Evolutionary conservation across 2,329 filamentous ascomycete genomes (phyloP), one percentile per base, ranked within the genome.

Genomic region (Cercospora zeae-maydis): DNA sequence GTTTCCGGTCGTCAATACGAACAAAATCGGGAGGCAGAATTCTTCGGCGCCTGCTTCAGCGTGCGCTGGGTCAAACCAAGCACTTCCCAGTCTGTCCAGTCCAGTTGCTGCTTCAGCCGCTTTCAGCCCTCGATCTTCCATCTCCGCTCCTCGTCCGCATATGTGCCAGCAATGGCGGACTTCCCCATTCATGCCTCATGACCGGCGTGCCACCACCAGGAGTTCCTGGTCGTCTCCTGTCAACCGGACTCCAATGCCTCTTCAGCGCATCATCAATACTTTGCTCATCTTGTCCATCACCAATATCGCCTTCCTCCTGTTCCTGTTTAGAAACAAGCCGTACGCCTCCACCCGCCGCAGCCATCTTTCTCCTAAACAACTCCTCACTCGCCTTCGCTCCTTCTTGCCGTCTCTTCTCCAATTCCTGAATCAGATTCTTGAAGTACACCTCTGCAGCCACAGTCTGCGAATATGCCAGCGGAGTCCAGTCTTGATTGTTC

Each of bases 371-470:
- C 63, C 69, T 67, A 55, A 73, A 69, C 42, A 70, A 54, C 62
- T 74, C 72, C 62, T 72, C 71, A 39, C 67, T 69, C 49, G 73
- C 70, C 56, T 74, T 71, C 63, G 72, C 71, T 11, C 36, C 79
- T 63, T 80, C 79, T 0, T 78, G 76, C 66, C 83, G 84, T 69
- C 85, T 80, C 74, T 86, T 85, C 73, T 89, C 88, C 16, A 87
- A 84, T 70, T 95, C 91, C 0, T 82, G 82, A 4, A 95, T 86
- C 59, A 96, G 77, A 13, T 86, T 86, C 77, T 90, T 91, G 65
- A 95, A 87, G 73, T 96, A 95, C 0, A 92, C 89, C 76, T 96
- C 91, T 1, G 91, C 90, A 73, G 92, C 88, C 7, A 92, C 88
- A 0, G 90, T 93, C 13, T 90, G 86, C 66, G 88, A 91, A 75